These are phyloP conservation scores for Hymenoscyphus scutula DNA, from an alignment of 2,329 filamentous ascomycete genomes.

Conservation along the genomic window DNA sequence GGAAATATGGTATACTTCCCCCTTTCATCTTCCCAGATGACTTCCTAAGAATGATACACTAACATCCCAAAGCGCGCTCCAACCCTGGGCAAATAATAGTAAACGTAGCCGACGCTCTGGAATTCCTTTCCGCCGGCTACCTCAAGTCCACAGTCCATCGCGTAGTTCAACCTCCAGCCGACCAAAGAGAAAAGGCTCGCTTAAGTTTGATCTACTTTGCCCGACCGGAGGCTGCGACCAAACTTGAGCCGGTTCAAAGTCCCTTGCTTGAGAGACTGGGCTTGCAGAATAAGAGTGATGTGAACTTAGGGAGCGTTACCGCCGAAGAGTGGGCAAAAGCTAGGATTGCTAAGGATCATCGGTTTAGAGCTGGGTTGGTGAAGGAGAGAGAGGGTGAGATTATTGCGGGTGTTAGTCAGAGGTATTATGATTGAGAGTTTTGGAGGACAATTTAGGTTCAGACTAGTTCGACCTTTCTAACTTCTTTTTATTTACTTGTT, in stretches of 20 bases:
- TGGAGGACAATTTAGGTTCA: no score
- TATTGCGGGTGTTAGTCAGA: constrained; percentile 24
- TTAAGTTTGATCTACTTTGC: constrained; percentile 46
- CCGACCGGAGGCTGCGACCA: constrained; percentile 23
- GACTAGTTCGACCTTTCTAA: not conserved
- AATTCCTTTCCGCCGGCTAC: constrained; percentile 47
- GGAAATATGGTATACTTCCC: constrained; percentile 40
- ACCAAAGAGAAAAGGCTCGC: constrained; percentile 40
- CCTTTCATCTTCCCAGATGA: no score
- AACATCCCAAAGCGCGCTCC: not conserved
- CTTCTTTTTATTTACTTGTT: not conserved
- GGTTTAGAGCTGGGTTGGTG: constrained; percentile 18
- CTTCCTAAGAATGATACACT: not conserved
- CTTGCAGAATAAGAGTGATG: constrained; percentile 27
- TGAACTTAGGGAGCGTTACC: constrained; percentile 40
- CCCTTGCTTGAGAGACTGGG: constrained; percentile 32
- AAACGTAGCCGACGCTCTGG: constrained; percentile 48
- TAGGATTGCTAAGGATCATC: constrained; percentile 29
- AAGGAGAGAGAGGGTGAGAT: constrained; percentile 21
- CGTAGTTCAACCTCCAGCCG: constrained; percentile 34
- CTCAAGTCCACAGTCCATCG: constrained; percentile 44
- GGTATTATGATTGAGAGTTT: constrained; percentile 35
- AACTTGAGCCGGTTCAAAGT: constrained; percentile 29
- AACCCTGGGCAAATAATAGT: constrained; percentile 39
- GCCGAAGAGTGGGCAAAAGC: constrained; percentile 44